These are phyloP conservation scores for Microstegium vimineum DNA, from an alignment of 176 grass and related monocot genomes.

Conservation along the genomic window DNA sequence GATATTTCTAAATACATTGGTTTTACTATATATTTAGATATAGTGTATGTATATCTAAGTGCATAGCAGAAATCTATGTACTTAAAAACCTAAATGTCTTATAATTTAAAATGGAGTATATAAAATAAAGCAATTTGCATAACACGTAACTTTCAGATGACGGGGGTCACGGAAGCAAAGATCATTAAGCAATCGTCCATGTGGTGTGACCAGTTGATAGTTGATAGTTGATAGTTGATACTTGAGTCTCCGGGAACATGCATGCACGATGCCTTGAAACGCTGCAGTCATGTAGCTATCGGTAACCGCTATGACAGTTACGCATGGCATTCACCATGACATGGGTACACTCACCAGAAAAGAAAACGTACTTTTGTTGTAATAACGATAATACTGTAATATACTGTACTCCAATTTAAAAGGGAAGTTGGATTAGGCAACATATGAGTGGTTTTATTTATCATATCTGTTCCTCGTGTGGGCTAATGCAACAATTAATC, in stretches of 20 bases:
- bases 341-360: not conserved
- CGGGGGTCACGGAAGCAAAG: not conserved
- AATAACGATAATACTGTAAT: not conserved
- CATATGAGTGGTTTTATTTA: too few species aligned
- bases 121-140: not conserved
- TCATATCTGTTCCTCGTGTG: not conserved
- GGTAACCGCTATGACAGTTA: not conserved
- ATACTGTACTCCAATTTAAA: not conserved
- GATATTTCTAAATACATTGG: too few species aligned
- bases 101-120: too few species aligned
- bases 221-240: not conserved
- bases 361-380: not conserved
- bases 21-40: too few species aligned
- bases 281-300: not conserved
- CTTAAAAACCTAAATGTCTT: too few species aligned
- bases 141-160: not conserved
- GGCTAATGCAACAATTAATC: not conserved
- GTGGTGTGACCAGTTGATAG: not conserved
- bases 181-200: not conserved
- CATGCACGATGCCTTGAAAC: not conserved
- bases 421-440: not conserved
- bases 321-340: not conserved
- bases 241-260: conserved; percentile 2
- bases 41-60: too few species aligned
- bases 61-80: too few species aligned